Evolutionary conservation across 768 basidiomycete genomes (phyloP).

Genomic region (Termitomyces bulborhizus): DNA sequence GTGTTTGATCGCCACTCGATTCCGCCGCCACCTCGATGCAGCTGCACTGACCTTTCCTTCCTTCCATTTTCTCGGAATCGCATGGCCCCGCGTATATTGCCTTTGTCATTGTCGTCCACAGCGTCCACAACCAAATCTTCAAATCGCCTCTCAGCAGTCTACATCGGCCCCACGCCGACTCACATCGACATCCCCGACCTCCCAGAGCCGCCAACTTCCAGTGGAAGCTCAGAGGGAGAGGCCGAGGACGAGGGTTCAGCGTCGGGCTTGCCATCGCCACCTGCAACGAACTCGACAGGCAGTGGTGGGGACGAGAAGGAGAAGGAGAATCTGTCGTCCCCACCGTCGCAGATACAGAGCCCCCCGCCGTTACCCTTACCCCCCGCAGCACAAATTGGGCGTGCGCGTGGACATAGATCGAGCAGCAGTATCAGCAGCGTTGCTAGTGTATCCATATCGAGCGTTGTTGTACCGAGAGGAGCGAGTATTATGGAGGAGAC

Average conservation of each 20-base stretch:
- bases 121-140: conserved; percentile 20
- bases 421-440: conserved; percentile 13
- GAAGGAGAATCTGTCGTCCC: neutral
- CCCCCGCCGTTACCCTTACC: conserved; percentile 19
- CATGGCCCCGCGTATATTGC: conserved; percentile 33
- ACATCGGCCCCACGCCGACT: conserved; percentile 27
- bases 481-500: conserved; percentile 48
- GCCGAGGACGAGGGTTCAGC: conserved; percentile 10
- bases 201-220: conserved; percentile 66
- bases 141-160: conserved; percentile 37
- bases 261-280: conserved; percentile 77
- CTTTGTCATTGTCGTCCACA: conserved; percentile 13
- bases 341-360: neutral
- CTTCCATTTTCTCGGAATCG: neutral
- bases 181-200: conserved; percentile 53
- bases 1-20: neutral
- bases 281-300: conserved; percentile 80
- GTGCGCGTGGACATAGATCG: neutral
- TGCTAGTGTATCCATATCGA: conserved; percentile 5
- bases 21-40: neutral
- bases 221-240: conserved; percentile 27
- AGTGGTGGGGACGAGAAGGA: conserved; percentile 33
- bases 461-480: neutral
- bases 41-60: neutral
- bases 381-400: neutral